Base-by-base conservation (phyloP, 1,284 basidiomycete genomes). In the Apiotrichum veenhuisii region DNA sequence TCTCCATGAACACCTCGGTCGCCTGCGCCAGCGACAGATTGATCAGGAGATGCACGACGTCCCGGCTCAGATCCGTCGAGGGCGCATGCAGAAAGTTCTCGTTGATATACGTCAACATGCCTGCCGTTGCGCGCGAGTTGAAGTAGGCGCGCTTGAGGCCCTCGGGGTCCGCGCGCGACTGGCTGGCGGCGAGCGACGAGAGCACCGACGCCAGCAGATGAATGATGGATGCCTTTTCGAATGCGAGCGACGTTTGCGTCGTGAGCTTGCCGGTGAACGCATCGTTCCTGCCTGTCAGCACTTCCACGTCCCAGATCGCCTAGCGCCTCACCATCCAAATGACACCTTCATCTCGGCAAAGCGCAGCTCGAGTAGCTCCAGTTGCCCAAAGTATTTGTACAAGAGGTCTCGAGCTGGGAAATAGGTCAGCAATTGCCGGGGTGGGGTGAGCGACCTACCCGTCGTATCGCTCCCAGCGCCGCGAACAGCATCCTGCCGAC, bases 21-120 rank as follows among this genome's bases (percentile, higher is more conserved):
- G 95, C 93, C 76, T 98, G 95, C 0, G 91, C 91, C 18, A 94
- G 82, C 73, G 91, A 89, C 63, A 96, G 68, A 23, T 85, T 85
- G 17, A 92, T 87, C 33, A 98, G 81, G 62, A 95, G 89, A 75
- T 95, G 94, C 80, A 98, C 84, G 50, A 98, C 90, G 57, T 98
- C 94, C 27, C 91, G 84, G 72, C 88, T 89, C 54, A 98, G 84
- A 77, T 98, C 96, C 1, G 91, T 96, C n/a, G 90, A 94, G 0
- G 96, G 96, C 0, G 96, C 96, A 71, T 98, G 96, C 0, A 98
- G 80, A 76, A 99, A 98, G 82, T 98, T 98, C 76, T 98, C 95
- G 79, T 98, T 98, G 82, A 99, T 95, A 74, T 98, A 98, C 12
- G 87, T 91, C 68, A 98, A 84, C 91, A 98, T 96, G 23, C 96